Base-by-base conservation (phyloP, 495 filamentous ascomycete species). In the Penicillium bovifimosum region DNA sequence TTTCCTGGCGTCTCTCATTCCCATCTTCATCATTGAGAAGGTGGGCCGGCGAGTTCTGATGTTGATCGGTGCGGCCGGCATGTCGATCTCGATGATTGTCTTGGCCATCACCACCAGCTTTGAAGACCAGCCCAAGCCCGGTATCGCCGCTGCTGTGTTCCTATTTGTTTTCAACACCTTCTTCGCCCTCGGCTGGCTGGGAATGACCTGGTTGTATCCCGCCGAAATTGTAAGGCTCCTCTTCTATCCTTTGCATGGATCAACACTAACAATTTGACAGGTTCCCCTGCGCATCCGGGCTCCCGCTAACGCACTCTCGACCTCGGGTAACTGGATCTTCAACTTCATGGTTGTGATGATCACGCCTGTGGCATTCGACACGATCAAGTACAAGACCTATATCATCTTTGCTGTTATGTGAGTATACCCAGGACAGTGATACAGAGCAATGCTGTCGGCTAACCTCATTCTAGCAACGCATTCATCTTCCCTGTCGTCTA, bases 331-430 rank as follows among this genome's bases (percentile, higher is more conserved):
- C 56, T 74, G 66, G 64, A 74, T 68, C 32, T 75, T 77, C 64
- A 75, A 77, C 55, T 76, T 81, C 67, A 64, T 79, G 66, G 81
- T 86, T 11, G 83, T 86, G 50, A 85, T 90, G 79, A 81, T 88
- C 52, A 86, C 86, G 0, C 86, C 87, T 0, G 73, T 87, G 0
- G 75, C 82, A 0, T 90, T 89, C 63, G 64, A 81, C 47, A 80
- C 72, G 38, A 89, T 89, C 57, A 65, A 68, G 11, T 89, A 86
- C 62, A 70, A 79, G 65, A 89, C 86, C 3, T 91, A 90, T 61
- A 83, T 88, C 60, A 87, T 89, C 61, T 90, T 90, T 60, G 87
- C 87, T 11, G 83, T 83, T 52, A 86, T 86, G 75, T 77, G 67
- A 65, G 75, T 61, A 14, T 27, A 17, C 17, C 31, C 24, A 28